Evolutionary conservation across 371 early-diverging fungal species (phyloP), one percentile per base, ranked within the genome.

Genomic region (Mucor indicus): DNA sequence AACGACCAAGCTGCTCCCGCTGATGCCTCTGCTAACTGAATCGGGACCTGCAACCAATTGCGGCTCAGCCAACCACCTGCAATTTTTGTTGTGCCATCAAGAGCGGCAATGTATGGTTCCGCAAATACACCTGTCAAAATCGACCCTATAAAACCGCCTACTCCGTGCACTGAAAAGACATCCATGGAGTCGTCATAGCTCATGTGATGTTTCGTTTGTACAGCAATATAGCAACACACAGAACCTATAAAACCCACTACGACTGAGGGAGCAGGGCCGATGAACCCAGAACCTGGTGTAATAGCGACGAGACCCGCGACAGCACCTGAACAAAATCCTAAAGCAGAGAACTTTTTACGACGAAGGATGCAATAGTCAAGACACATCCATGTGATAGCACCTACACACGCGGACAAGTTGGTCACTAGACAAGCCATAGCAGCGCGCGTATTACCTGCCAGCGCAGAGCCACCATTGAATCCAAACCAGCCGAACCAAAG

Each of bases 271-370:
- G 82, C 79, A 10, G 87, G 82, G 11, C 77, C 70, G 13, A 90
- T 87, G 44, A 72, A 85, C n/a, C 89, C 89, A 33, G 84, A 79
- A 0, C 80, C 87, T 0, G 92, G 92, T 6, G 92, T 91, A 52
- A 90, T 80, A 12, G 80, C 84, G 6, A 87, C 91, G 29, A 91
- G 68, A 13, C 88, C 93, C 11, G 86, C 84, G 5, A 90, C 84
- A 2, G 86, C 91, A 23, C 93, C 93, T 1, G 87, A 83, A 72
- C 92, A 92, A 50, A 88, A 81, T 13, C 90, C 91, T 17, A 93
- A 78, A 48, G 83, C 79, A 9, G 90, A 85, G 52, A 84, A 70
- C 69, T 85, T 86, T 47, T 70, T 68, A 27, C 74, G 62, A 48
- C 71, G 68, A 27, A 74, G 62, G 50, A 70, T 60, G 24, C 77